A percentile compares a stretch with the other conserved stretches of the same genome.
Evolutionary conservation across 1,139 yeast genomes (phyloP).

Genomic region (Kodamaea sp.): DNA sequence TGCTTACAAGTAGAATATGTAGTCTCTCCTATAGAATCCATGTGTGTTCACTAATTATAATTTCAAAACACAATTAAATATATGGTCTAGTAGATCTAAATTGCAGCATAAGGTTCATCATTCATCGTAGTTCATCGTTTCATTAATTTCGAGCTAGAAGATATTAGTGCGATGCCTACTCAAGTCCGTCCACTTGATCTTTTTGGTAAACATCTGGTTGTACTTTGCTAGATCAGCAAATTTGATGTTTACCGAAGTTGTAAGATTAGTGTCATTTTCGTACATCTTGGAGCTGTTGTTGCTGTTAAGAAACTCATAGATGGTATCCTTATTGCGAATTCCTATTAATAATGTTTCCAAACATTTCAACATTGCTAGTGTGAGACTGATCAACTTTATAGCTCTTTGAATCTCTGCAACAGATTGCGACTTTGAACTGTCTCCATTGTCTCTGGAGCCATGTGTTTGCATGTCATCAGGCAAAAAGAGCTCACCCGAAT

Average conservation of each 20-base stretch:
- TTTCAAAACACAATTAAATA: too few species aligned
- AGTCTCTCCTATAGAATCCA: too few species aligned
- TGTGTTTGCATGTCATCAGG: too few species aligned
- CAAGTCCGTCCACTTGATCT: conserved; percentile 3
- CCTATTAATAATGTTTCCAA: conserved; percentile 12
- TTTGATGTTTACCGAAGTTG: conserved; percentile 8
- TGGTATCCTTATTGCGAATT: conserved; percentile 12
- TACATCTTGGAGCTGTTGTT: conserved; percentile 10
- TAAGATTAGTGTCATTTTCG: conserved; percentile 1
- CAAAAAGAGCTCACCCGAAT: too few species aligned
- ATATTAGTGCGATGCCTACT: conserved; percentile 2
- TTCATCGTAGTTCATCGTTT: too few species aligned
- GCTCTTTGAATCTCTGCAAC: conserved; percentile 10
- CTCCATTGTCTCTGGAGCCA: not conserved
- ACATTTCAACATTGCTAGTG: conserved; percentile 15
- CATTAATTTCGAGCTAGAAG: too few species aligned
- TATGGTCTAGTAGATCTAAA: too few species aligned
- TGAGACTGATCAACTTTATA: conserved; percentile 14
- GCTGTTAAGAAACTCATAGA: conserved; percentile 15
- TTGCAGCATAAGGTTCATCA: too few species aligned
- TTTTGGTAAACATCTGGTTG: conserved; percentile 9
- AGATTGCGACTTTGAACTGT: not conserved
- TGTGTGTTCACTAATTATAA: too few species aligned
- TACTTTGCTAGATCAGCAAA: conserved; percentile 14
- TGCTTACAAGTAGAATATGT: too few species aligned